Evolutionary conservation across 1,284 basidiomycete genomes (phyloP).

Genomic region (Jaminaea rosea): DNA sequence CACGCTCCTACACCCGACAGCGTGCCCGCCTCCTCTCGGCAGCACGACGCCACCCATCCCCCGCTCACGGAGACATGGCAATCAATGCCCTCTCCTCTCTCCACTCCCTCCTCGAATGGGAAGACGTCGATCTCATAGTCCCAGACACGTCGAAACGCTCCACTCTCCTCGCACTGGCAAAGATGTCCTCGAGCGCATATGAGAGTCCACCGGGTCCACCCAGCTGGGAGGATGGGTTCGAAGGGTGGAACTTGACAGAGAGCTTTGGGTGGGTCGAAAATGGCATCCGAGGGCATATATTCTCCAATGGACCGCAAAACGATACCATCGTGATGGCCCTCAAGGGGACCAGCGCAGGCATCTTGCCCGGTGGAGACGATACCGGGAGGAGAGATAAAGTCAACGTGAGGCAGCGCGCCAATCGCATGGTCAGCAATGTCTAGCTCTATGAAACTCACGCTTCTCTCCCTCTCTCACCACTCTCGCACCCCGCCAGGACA

Average conservation of each 20-base stretch:
- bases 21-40: neutral
- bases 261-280: slow-evolving; percentile 82
- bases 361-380: slow-evolving; percentile 71
- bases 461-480: neutral
- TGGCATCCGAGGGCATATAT: slow-evolving; percentile 80
- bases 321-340: slow-evolving; percentile 77
- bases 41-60: neutral
- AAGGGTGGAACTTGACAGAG: slow-evolving; percentile 33
- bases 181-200: slow-evolving; percentile 91
- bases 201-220: slow-evolving; percentile 18
- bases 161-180: slow-evolving; percentile 72
- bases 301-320: slow-evolving; percentile 52
- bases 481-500: slow-evolving; percentile 54
- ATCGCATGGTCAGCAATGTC: neutral
- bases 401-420: no score
- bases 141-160: slow-evolving; percentile 66
- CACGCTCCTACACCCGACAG: neutral
- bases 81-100: neutral
- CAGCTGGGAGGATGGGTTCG: slow-evolving; percentile 13
- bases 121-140: slow-evolving; percentile 51
- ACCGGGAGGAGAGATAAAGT: slow-evolving; percentile 83
- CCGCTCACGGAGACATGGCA: neutral
- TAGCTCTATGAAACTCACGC: no score
- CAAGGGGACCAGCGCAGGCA: slow-evolving; percentile 80
- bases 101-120: slow-evolving; percentile 45